These are phyloP conservation scores for Aleurites moluccanus DNA, from an alignment of 441 rosid genomes.

Conservation along the genomic window DNA sequence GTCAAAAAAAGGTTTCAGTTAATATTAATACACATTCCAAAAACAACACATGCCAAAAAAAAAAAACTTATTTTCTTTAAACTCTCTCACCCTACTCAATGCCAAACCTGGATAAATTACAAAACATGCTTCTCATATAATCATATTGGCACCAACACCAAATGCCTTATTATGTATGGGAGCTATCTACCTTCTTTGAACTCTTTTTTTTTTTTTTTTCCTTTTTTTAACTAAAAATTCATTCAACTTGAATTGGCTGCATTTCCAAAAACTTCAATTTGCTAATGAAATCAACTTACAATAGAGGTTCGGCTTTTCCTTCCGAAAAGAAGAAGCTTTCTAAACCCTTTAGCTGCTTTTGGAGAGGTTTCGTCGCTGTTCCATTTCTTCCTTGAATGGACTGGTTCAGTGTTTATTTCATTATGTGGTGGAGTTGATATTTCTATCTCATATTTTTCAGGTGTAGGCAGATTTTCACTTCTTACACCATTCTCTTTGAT, in stretches of 20 bases:
- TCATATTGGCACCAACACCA: conserved; percentile 35
- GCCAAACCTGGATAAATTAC: conserved; percentile 34
- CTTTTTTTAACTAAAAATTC: no score
- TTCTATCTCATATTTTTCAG: conserved; percentile 54
- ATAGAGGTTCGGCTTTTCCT: conserved; percentile 42
- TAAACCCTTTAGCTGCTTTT: conserved; percentile 78
- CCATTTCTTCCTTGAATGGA: conserved; percentile 85
- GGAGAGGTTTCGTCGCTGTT: conserved; percentile 66
- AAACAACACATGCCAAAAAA: conserved; percentile 8
- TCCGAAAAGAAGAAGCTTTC: conserved; percentile 89
- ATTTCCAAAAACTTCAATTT: background rate
- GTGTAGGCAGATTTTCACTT: conserved; percentile 30
- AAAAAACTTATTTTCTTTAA: conserved; percentile 22
- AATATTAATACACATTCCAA: conserved; percentile 8
- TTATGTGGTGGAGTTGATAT: conserved; percentile 63
- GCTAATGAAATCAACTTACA: conserved; percentile 20
- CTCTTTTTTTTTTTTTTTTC: background rate
- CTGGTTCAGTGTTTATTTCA: conserved; percentile 38
- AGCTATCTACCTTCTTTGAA: conserved; percentile 19
- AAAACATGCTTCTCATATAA: conserved; percentile 9
- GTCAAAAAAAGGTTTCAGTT: background rate
- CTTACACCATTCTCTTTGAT: conserved; percentile 28
- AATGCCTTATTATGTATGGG: conserved; percentile 41
- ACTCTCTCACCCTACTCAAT: conserved; percentile 17
- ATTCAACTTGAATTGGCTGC: background rate